phyloP scores from a whole-genome alignment of 2,329 filamentous ascomycete species.

The Penicillium sp. region DNA sequence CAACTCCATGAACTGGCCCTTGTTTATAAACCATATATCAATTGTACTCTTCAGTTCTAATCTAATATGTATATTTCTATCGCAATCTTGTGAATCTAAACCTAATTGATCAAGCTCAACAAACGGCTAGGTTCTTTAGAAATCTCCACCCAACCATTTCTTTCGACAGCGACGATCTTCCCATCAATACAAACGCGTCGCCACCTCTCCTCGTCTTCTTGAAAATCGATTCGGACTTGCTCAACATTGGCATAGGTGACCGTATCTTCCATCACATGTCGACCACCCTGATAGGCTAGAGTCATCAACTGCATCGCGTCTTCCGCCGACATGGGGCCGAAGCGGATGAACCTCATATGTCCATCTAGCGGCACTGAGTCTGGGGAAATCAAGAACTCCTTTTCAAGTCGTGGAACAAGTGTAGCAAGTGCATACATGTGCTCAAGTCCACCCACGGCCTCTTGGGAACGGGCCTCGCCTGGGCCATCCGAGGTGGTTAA shows the following conservation, averaged over 20 bases:
- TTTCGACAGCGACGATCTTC: conserved; percentile 72
- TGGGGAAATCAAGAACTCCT: conserved; percentile 78
- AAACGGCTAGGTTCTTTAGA: conserved; percentile 23
- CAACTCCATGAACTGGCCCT: background rate
- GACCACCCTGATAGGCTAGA: conserved; percentile 56
- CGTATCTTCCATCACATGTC: conserved; percentile 52
- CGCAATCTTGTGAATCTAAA: background rate
- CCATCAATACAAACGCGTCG: conserved; percentile 89
- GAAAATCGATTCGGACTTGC: conserved; percentile 63
- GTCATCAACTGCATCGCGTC: conserved; percentile 75
- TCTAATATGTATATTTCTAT: background rate
- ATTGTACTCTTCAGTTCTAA: background rate
- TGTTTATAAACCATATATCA: background rate
- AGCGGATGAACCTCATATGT: conserved; percentile 68
- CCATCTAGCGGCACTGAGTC: conserved; percentile 67
- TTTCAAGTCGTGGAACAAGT: conserved; percentile 77
- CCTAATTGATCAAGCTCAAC: conserved; percentile 18
- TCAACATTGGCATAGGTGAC: conserved; percentile 72
- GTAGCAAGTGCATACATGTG: conserved; percentile 77
- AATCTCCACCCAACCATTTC: conserved; percentile 69
- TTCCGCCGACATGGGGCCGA: conserved; percentile 63
- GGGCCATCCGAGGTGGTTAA: conserved; percentile 32
- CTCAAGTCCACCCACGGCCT: conserved; percentile 40
- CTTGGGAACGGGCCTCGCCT: conserved; percentile 20
- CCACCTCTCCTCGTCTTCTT: conserved; percentile 64